Evolutionary conservation across 495 filamentous ascomycete species (phyloP), one percentile per base, ranked within the genome.

Genomic region (Peziza echinospora): DNA sequence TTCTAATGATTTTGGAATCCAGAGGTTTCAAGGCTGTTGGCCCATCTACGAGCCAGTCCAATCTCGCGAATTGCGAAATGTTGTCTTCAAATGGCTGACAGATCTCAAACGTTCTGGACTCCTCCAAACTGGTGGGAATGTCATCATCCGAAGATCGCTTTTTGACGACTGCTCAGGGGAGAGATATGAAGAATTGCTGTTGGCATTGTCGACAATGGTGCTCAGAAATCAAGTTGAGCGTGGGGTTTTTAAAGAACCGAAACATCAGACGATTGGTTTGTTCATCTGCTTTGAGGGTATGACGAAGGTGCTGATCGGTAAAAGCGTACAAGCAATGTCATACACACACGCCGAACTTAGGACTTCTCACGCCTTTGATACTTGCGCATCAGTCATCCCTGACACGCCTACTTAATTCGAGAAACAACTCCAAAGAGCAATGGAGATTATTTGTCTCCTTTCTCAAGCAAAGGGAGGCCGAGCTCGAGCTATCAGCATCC

Each of bases 41-140:
- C 57, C 57, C 34, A 44, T 53, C 26, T 60, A 59, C 46, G 57
- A 60, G 41, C 56, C 56, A 6, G 34, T 49, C 2, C 57, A 60
- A 47, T 56, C 56, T 17, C 48, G 50, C 23, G 57, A 60, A 41
- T 30, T 60, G 6, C 56, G 57, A 21, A 59, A 59, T 44, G 40
- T 47, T 11, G 48, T 53, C 19, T 60, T 59, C 34, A 60, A 56
- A 58, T 60, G 57, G 57, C 57, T 60, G 40, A 37, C 59, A 6
- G 56, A 60, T 39, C 48, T 60, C 39, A 60, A 60, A 24, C 53
- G 51, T 28, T 24, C 23, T 17, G 53, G 56, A 6, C 13, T 13
- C 11, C 40, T 42, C 10, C 49, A 51, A 24, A 39, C 58, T 13
- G 49, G 50, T 13, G 55, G 55, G 4, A 51, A 57, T 28, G 41